These are phyloP conservation scores for Hibiscus syriacus DNA, from an alignment of 345 rosid genomes.

Conservation along the genomic window DNA sequence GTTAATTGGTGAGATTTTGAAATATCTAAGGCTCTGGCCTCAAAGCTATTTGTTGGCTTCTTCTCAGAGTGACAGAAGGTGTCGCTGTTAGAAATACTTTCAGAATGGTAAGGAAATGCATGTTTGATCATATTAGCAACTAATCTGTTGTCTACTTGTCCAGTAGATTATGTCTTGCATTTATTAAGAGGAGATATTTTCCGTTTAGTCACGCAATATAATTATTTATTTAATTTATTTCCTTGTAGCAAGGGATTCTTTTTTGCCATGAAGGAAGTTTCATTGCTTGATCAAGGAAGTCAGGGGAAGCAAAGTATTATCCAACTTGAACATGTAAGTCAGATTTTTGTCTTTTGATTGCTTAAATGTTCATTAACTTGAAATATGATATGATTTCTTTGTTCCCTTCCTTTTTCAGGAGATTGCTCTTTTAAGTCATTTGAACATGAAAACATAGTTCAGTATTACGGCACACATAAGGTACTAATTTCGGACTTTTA, in stretches of 20 bases:
- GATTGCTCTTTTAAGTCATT: constrained; percentile 71
- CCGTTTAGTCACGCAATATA: background rate
- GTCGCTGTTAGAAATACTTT: background rate
- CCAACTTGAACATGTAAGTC: constrained; percentile 77
- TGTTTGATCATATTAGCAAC: background rate
- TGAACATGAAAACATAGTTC: constrained; percentile 80
- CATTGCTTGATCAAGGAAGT: constrained; percentile 74
- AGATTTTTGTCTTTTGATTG: background rate
- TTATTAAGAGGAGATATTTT: background rate
- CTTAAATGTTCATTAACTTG: background rate
- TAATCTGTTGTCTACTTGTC: background rate
- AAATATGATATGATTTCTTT: background rate
- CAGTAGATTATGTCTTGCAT: background rate
- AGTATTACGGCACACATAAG: constrained; percentile 70
- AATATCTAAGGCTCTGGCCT: too few relatives aligned
- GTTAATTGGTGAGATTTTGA: too few relatives aligned
- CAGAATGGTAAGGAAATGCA: background rate
- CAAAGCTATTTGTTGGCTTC: background rate
- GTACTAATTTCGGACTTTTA: constrained; percentile 25
- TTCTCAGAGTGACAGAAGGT: background rate
- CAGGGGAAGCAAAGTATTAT: constrained; percentile 59
- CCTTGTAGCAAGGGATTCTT: constrained; percentile 63
- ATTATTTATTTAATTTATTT: background rate
- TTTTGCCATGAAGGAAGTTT: constrained; percentile 90
- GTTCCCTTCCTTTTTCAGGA: constrained; percentile 46